Evolutionary conservation across 1,284 basidiomycete species (phyloP).

Genomic region (Boletus sp.): DNA sequence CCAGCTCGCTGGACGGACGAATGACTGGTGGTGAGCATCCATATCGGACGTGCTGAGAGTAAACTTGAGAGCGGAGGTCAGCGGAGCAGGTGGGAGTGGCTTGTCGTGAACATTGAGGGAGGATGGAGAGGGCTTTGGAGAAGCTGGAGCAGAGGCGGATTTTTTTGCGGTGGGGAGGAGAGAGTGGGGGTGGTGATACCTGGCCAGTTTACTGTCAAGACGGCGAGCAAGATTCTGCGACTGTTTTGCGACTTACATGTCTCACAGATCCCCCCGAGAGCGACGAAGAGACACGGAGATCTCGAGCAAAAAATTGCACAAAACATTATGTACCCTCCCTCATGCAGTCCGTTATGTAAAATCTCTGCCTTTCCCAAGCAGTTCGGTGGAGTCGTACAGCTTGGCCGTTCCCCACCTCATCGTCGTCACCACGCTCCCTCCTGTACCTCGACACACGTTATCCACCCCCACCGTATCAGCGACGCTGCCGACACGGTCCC

Average conservation of each 20-base stretch:
- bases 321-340: slow-evolving; percentile 22
- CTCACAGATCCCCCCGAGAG: not conserved
- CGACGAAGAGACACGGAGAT: not conserved
- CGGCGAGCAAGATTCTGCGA: not conserved
- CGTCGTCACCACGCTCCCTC: not conserved
- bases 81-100: slow-evolving; percentile 28
- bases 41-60: slow-evolving; percentile 22
- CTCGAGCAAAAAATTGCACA: slow-evolving; percentile 5
- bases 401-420: not conserved
- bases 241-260: slow-evolving; percentile 26
- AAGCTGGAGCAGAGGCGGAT: slow-evolving; percentile 30
- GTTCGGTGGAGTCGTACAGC: slow-evolving; percentile 7
- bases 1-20: slow-evolving; percentile 27
- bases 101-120: slow-evolving; percentile 25
- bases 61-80: slow-evolving; percentile 17
- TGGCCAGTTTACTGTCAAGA: slow-evolving; percentile 6
- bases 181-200: slow-evolving; percentile 20
- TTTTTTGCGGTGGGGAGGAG: slow-evolving; percentile 25
- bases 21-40: slow-evolving; percentile 24
- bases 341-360: slow-evolving; percentile 29
- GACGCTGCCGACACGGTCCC: not conserved
- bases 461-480: not conserved
- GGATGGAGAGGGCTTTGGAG: slow-evolving; percentile 15
- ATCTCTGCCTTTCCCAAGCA: slow-evolving; percentile 22
- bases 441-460: not conserved